Conservation (phyloP, 2,329 filamentous ascomycete genomes). For the Penicillium sp. region DNA sequence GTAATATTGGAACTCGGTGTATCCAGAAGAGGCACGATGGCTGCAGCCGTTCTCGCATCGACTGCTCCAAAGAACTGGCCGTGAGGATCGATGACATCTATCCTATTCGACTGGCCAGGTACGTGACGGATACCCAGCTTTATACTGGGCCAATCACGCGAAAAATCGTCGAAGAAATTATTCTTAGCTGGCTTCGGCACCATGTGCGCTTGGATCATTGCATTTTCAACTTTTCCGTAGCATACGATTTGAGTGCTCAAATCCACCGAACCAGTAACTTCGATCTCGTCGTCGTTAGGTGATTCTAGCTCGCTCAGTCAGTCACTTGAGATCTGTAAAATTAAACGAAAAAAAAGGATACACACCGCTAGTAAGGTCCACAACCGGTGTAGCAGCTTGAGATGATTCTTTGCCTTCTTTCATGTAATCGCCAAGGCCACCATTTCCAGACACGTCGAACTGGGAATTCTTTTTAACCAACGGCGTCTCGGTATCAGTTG, state of each 20-base stretch:
- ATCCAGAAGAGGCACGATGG: slow-evolving; percentile 70
- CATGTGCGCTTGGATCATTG: slow-evolving; percentile 61
- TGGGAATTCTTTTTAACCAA: slow-evolving; percentile 40
- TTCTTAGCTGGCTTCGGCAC: slow-evolving; percentile 66
- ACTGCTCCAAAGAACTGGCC: slow-evolving; percentile 71
- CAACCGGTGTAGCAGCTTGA: slow-evolving; percentile 42
- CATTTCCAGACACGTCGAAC: slow-evolving; percentile 49
- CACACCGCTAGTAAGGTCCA: slow-evolving; percentile 44
- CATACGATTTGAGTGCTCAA: slow-evolving; percentile 69
- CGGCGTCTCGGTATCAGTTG: slow-evolving; percentile 44
- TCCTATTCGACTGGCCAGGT: slow-evolving; percentile 54
- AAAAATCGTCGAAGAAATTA: slow-evolving; percentile 52
- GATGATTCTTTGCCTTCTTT: slow-evolving; percentile 53
- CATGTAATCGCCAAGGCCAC: slow-evolving; percentile 62
- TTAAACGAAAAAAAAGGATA: not conserved
- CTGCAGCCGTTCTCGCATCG: slow-evolving; percentile 62
- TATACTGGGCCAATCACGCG: slow-evolving; percentile 64
- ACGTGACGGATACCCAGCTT: slow-evolving; percentile 66
- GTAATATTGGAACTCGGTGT: slow-evolving; percentile 60
- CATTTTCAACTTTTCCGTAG: slow-evolving; percentile 70
- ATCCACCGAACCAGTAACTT: slow-evolving; percentile 52
- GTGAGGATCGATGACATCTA: slow-evolving; percentile 70
- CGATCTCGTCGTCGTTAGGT: slow-evolving; percentile 32
- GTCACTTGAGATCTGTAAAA: not conserved
- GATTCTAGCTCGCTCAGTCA: slow-evolving; percentile 16